Base-by-base conservation (phyloP, 2,329 filamentous ascomycete species). In the Aspergillus ustus region DNA sequence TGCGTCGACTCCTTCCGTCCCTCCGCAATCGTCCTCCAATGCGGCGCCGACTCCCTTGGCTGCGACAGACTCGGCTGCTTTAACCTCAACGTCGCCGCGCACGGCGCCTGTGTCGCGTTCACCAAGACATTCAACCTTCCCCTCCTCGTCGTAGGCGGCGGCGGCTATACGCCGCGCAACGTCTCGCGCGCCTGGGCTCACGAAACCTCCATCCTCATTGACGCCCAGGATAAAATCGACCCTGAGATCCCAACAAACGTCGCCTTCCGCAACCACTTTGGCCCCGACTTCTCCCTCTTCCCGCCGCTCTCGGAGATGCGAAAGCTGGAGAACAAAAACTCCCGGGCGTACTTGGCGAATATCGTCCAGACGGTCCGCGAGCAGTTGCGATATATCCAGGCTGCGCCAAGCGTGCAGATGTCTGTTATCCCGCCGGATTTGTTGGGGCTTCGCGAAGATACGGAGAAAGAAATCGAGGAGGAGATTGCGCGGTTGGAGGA, bases 131-230 rank as follows among this genome's bases (percentile, higher is more conserved):
- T 93, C 65, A 84, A 85, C 7, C 82, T 96, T 1, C 95, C 95
- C 2, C 84, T 98, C 64, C 88, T 99, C 53, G 87, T 99, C 58
- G 91, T 98, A 61, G 95, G 95, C 49, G 95, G 95, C 44, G 95
- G 95, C 60, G 95, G 95, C 29, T 99, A 99, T 78, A 99, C 95
- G 15, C 93, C 95, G 5, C 88, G 94, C 66, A 99, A 99, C 72
- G 95, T 99, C 7, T 95, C 95, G 46, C 90, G 95, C 57, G 93
- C 94, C 31, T 99, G 95, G 95, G 92, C 93, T 25, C 94, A 96
- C 78, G 95, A 99, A 80, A 99, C 95, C 13, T 91, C 91, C 63
- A 92, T 98, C 68, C 92, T 92, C 63, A 91, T 96, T 65, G 88
- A 89, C 67, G 88, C 88, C 60, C 84, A 90, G 63, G 84, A 90